A percentile compares a stretch with the other conserved stretches of the same genome.
These are phyloP conservation scores for Pythium utonaiense DNA, from an alignment of 352 stramenopile genomes.

Conservation along the genomic window DNA sequence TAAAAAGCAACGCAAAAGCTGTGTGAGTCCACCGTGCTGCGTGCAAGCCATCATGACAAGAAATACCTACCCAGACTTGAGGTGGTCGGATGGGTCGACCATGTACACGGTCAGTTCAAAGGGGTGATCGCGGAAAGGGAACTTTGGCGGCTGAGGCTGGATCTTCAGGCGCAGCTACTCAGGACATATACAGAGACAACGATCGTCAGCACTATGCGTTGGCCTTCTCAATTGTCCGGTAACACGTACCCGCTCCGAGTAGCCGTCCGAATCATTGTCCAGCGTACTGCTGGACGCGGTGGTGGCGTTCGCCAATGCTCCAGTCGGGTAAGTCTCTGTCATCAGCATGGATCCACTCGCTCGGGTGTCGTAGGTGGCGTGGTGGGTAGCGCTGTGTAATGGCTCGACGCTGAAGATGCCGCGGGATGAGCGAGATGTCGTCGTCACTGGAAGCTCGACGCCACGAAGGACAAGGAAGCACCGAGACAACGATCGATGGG, in stretches of 20 bases:
- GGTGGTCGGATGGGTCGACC: slow-evolving; percentile 73
- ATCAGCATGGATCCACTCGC: slow-evolving; percentile 44
- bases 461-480: not conserved
- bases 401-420: not conserved
- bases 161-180: slow-evolving; percentile 74
- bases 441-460: not conserved
- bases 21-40: slow-evolving; percentile 9
- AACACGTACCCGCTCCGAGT: slow-evolving; percentile 45
- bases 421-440: not conserved
- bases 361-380: too few relatives aligned
- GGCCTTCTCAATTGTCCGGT: not conserved
- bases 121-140: slow-evolving; percentile 80
- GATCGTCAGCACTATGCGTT: not conserved
- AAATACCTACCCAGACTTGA: slow-evolving; percentile 60
- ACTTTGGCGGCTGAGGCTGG: slow-evolving; percentile 79
- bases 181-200: not conserved
- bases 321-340: slow-evolving; percentile 52
- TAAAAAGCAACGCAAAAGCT: not conserved
- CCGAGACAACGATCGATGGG: not conserved
- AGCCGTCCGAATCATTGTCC: slow-evolving; percentile 49
- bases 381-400: not conserved
- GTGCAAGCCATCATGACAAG: not conserved
- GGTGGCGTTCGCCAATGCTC: slow-evolving; percentile 24
- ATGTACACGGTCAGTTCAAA: slow-evolving; percentile 88
- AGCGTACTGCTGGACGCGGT: slow-evolving; percentile 27